phyloP scores from a whole-genome alignment of 768 basidiomycete genomes.

The Tylopilus subfusipes region DNA sequence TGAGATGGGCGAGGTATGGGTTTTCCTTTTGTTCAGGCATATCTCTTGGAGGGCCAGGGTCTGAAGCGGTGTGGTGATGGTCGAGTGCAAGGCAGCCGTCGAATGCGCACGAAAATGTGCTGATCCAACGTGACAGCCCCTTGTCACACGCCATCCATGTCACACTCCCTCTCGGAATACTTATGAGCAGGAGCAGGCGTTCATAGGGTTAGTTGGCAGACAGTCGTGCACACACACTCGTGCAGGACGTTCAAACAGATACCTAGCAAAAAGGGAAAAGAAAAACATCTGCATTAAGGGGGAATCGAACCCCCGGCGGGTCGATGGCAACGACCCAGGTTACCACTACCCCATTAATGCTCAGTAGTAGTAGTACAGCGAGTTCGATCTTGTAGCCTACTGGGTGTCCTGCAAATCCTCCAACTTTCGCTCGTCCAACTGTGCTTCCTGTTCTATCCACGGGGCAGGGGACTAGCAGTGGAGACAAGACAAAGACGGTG shows the following conservation, averaged over 20 bases:
- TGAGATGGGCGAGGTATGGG: slow-evolving; percentile 51
- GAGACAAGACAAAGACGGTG: background rate
- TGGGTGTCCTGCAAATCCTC: no score
- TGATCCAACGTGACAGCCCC: slow-evolving; percentile 11
- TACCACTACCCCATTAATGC: slow-evolving; percentile 57
- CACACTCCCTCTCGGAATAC: no score
- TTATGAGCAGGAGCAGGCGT: no score
- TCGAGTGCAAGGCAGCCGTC: background rate
- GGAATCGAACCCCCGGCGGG: slow-evolving; percentile 88
- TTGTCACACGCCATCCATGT: no score
- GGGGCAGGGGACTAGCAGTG: background rate
- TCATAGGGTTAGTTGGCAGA: no score
- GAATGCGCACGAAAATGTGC: slow-evolving; percentile 9
- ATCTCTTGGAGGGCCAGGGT: background rate
- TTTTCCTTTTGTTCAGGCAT: slow-evolving; percentile 37
- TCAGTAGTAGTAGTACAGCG: background rate
- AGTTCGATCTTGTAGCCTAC: no score
- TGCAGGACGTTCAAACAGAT: background rate
- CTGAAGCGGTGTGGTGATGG: background rate
- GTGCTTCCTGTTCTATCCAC: no score
- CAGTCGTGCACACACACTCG: no score
- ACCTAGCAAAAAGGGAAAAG: background rate
- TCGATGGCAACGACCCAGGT: slow-evolving; percentile 72
- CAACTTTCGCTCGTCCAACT: no score
- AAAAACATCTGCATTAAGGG: slow-evolving; percentile 20